Evolutionary conservation across 1,139 yeast genomes (phyloP).

Genomic region (Fermentozyma sake): DNA sequence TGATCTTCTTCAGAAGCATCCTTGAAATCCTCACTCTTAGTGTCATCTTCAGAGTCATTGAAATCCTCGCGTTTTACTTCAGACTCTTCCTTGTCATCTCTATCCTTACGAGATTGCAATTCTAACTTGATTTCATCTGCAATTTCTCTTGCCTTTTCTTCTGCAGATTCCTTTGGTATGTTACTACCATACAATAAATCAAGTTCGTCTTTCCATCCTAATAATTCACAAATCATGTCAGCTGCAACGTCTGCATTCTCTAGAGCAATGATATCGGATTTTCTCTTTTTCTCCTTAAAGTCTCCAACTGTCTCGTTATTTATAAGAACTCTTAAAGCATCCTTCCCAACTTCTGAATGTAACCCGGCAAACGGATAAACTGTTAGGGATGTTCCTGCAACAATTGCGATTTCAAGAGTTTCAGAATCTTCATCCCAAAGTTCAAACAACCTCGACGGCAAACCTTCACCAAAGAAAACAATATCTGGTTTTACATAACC

Average conservation of each 20-base stretch:
- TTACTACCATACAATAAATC: conserved; percentile 13
- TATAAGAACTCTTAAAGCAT: conserved; percentile 57
- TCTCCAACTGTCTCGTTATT: conserved; percentile 79
- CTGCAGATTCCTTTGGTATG: conserved; percentile 2
- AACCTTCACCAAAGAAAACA: conserved; percentile 85
- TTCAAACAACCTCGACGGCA: conserved; percentile 67
- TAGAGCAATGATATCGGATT: conserved; percentile 54
- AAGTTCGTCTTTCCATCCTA: conserved; percentile 65
- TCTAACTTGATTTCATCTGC: too few relatives aligned
- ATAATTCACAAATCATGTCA: conserved; percentile 41
- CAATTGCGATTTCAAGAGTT: conserved; percentile 68
- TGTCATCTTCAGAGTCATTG: conserved; percentile 1
- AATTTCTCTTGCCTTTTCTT: conserved; percentile 2
- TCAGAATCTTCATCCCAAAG: conserved; percentile 61
- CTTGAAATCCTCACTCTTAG: neutral
- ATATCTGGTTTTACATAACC: conserved; percentile 90
- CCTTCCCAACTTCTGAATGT: conserved; percentile 56
- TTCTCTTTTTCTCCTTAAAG: conserved; percentile 45
- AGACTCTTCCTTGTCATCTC: neutral
- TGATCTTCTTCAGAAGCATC: conserved; percentile 1
- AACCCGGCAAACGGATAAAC: conserved; percentile 87
- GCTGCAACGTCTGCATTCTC: conserved; percentile 66
- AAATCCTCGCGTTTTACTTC: conserved; percentile 1
- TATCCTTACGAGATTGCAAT: too few relatives aligned
- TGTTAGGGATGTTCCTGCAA: conserved; percentile 88